phyloP scores from a whole-genome alignment of 345 rosid genomes.

The Anastatica hierochuntica region DNA sequence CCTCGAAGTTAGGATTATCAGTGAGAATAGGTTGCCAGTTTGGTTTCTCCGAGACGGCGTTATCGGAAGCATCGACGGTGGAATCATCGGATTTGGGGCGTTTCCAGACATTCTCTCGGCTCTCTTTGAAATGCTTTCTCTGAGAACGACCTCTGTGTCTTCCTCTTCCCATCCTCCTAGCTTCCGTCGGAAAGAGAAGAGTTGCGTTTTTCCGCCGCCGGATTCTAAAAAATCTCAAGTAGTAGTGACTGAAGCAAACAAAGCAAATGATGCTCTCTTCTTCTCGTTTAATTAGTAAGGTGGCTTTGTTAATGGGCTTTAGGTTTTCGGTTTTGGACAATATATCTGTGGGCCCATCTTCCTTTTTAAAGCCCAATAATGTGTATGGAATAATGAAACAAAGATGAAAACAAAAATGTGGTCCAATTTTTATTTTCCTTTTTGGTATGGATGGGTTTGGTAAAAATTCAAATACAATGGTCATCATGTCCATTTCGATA shows the following conservation, averaged over 20 bases:
- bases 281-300: too few species aligned
- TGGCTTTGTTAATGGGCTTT: conserved; percentile 15
- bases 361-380: too few species aligned
- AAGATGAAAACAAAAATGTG: too few species aligned
- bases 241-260: too few species aligned
- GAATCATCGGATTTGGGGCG: conserved; percentile 52
- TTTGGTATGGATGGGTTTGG: too few species aligned
- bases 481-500: too few species aligned
- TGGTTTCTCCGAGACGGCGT: conserved; percentile 17
- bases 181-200: not conserved
- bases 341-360: too few species aligned
- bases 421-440: too few species aligned
- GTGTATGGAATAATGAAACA: too few species aligned
- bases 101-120: conserved; percentile 87
- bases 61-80: conserved; percentile 26
- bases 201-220: conserved; percentile 21
- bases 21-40: conserved; percentile 35
- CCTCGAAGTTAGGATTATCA: conserved; percentile 65
- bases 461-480: too few species aligned
- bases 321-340: too few species aligned
- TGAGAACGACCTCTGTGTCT: conserved; percentile 76
- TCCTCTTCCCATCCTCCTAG: conserved; percentile 38
- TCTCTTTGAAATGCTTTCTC: conserved; percentile 74
- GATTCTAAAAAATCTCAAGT: not conserved
- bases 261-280: too few species aligned